Evolutionary conservation across 768 basidiomycete species (phyloP), one percentile per base, ranked within the genome.

Genomic region (Hygrophorus pudorinus): DNA sequence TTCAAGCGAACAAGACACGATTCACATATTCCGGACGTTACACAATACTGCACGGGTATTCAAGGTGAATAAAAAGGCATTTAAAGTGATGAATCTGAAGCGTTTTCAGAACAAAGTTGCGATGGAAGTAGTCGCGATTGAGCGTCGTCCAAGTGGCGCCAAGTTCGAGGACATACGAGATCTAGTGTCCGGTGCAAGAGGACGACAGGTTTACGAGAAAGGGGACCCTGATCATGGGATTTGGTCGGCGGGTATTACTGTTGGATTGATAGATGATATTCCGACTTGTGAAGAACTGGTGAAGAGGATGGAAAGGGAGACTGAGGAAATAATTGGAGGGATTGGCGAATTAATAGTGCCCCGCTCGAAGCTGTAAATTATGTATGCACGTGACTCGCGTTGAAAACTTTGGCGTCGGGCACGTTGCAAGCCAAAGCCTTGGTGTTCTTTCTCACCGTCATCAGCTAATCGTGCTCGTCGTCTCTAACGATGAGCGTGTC

Each of bases 21-120:
- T 85, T 2, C 91, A 93, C 61, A 92, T 96, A 53, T 91, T 96
- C 71, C 77, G 92, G 41, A 90, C 86, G 0, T 62, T 94, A 37
- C 71, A 73, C 56, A 89, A 91, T 56, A 88, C 87, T 2, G 77
- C 85, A 10, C 75, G 87, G n/a, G 85, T 89, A 9, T 87, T 72
- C 70, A 90, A 83, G 24, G 24, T 24, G 7, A 24, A 24, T 24
- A 24, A 24, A 24, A 7, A 24, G 24, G 4, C 7, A 7, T 3
- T 24, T 24, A 24, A 3, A 24, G 7, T 7, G 24, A 24, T 24
- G 7, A 24, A 24, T 24, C 24, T 24, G 7, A 24, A 24, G 3
- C 7, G 4, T 3, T 24, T 24, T 7, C 7, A 24, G 70, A 93
- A 93, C 66, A 76, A 76, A 44, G 78, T 94, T 17, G 70, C 92